These are phyloP conservation scores for Lagenaria siceraria DNA, from an alignment of 306 rosid genomes.

Conservation along the genomic window DNA sequence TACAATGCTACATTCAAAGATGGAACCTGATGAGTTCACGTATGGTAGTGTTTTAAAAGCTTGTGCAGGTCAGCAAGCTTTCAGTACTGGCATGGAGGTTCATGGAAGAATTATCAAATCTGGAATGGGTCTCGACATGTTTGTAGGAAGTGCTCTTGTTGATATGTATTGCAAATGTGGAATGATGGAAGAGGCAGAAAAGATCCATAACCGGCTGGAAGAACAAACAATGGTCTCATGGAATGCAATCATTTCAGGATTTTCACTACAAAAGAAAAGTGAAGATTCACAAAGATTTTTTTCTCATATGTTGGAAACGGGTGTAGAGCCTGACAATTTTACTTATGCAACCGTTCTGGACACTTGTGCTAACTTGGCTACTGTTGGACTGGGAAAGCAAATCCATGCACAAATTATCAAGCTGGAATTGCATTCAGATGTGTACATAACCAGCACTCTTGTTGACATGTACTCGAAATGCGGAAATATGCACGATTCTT, in stretches of 20 bases:
- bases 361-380: conserved; percentile 74
- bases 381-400: conserved; percentile 77
- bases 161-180: conserved; percentile 83
- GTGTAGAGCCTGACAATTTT: conserved; percentile 62
- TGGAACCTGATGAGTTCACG: conserved; percentile 82
- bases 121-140: conserved; percentile 43
- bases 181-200: conserved; percentile 69
- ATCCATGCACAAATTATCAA: conserved; percentile 71
- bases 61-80: conserved; percentile 57
- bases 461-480: conserved; percentile 91
- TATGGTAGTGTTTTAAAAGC: conserved; percentile 71
- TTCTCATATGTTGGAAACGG: conserved; percentile 55
- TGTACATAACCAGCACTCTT: conserved; percentile 60
- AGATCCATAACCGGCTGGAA: conserved; percentile 46
- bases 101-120: conserved; percentile 69
- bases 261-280: conserved; percentile 51
- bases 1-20: conserved; percentile 49
- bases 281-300: conserved; percentile 68
- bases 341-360: conserved; percentile 77
- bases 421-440: conserved; percentile 57
- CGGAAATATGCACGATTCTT: conserved; percentile 66
- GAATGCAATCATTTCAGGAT: conserved; percentile 82
- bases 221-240: conserved; percentile 59
- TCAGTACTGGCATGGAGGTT: conserved; percentile 55
- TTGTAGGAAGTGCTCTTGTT: conserved; percentile 74